Base-by-base conservation (phyloP, 495 filamentous ascomycete species). In the Aspergillus affinis region DNA sequence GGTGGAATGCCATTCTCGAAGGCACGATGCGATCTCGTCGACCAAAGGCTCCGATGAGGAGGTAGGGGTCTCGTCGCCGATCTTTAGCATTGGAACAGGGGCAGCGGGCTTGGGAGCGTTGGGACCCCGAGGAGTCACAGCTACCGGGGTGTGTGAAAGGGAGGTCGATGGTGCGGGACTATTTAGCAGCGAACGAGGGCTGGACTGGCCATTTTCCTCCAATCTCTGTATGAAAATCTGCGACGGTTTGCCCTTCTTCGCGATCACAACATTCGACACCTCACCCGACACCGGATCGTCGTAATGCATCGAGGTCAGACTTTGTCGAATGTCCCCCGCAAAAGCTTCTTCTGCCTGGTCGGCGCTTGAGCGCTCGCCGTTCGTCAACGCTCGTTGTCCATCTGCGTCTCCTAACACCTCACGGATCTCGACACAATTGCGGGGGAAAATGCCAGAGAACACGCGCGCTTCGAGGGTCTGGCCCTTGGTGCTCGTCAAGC, bases 1-100 rank as follows among this genome's bases (percentile, higher is more conserved):
- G 15, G 91, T 96, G 18, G 93, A 94, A 72, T 99, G 93, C 94
- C 94, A 99, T 79, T 99, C 94, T 26, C 93, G 85, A 30, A 99
- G 75, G 70, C 93, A 98, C 7, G 91, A 96, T 18, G 93, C 92
- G 69, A 98, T 97, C 69, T 99, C 94, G 72, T 98, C 95, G 12
- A 99, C 92, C 57, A 99, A 77, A 3, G 94, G 94, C 70, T 99
- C 94, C 23, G 90, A 84, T 13, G 84, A 81, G 3, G 91, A 96
- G 2, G 90, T 93, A 4, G 92, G 88, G 0, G 92, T 96, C 78
- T 98, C 94, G 63, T 98, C 94, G 23, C 95, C 95, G 67, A 98
- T 91, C 71, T 97, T 96, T 44, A 98, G 81, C 90, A 97, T 93
- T 8, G 94, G 94, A 3, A 98, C 95, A 0, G 94, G 94, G 9